Conservation (phyloP, 257 asterid genomes). For the Solanum chmielewskii region DNA sequence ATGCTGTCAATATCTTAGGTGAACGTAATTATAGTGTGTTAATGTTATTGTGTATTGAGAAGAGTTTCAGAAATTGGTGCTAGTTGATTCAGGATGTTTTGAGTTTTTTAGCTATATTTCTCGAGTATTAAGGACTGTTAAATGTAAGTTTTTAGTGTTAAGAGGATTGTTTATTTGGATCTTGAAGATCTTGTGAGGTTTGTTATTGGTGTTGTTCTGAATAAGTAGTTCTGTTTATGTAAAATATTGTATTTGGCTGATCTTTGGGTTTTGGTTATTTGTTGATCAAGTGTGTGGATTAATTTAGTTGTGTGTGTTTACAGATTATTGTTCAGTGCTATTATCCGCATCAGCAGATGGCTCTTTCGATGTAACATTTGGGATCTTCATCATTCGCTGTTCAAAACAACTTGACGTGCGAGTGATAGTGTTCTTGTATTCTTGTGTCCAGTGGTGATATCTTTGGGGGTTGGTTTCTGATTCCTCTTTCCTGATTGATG, state of each 20-base stretch:
- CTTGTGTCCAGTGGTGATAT: conserved; percentile 1
- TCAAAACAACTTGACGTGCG: conserved; percentile 1
- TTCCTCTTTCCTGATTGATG: conserved; percentile 38
- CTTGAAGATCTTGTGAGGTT: neutral
- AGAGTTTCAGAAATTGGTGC: neutral
- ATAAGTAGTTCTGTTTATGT: neutral
- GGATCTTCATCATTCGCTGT: conserved; percentile 15
- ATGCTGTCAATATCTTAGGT: neutral
- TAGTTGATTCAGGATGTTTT: neutral
- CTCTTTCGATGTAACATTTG: conserved; percentile 26
- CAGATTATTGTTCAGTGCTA: conserved; percentile 26
- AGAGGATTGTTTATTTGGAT: neutral
- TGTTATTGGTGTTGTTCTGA: neutral
- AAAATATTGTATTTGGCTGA: neutral
- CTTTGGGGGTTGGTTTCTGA: neutral
- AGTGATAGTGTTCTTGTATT: neutral
- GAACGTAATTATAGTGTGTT: neutral
- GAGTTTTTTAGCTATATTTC: neutral
- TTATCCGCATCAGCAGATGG: conserved; percentile 32
- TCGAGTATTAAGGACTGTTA: neutral
- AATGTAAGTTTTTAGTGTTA: neutral
- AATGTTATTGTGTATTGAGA: neutral
- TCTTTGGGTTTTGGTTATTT: neutral
- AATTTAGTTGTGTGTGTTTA: neutral
- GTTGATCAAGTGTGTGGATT: neutral